phyloP scores from a whole-genome alignment of 2,329 filamentous ascomycete genomes.

The Hypocrella siamensis region DNA sequence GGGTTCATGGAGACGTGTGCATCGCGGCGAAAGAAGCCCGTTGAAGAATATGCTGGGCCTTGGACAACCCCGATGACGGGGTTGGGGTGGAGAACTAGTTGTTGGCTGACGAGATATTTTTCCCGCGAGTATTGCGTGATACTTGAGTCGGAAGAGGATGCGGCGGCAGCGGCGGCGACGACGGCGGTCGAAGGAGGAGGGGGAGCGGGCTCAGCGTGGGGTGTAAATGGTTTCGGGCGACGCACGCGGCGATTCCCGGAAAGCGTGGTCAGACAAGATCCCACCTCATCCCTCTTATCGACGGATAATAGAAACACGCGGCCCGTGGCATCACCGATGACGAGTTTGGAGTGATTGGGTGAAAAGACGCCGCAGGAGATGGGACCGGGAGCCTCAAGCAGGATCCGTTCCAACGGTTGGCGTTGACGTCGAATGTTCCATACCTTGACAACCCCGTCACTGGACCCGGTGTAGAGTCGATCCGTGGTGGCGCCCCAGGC shows the following conservation, averaged over 20 bases:
- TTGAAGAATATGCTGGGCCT: conserved; percentile 32
- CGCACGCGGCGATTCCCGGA: conserved; percentile 21
- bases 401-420: conserved; percentile 31
- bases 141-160: neutral
- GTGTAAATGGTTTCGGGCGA: conserved; percentile 30
- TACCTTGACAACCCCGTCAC: conserved; percentile 45
- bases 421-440: conserved; percentile 39
- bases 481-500: conserved; percentile 42
- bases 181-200: conserved; percentile 16
- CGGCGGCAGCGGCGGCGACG: neutral
- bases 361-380: conserved; percentile 45
- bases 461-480: conserved; percentile 47
- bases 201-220: conserved; percentile 33
- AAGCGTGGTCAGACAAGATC: conserved; percentile 19
- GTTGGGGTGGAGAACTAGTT: conserved; percentile 27
- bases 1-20: conserved; percentile 30
- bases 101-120: conserved; percentile 18
- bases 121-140: conserved; percentile 11
- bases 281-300: conserved; percentile 25
- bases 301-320: conserved; percentile 39
- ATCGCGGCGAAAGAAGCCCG: conserved; percentile 29
- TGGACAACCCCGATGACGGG: conserved; percentile 38
- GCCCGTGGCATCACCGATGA: conserved; percentile 46
- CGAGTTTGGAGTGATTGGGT: conserved; percentile 35
- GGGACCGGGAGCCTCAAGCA: conserved; percentile 38